phyloP scores from a whole-genome alignment of 169 alveolate genomes.

The Eimeria praecox region DNA sequence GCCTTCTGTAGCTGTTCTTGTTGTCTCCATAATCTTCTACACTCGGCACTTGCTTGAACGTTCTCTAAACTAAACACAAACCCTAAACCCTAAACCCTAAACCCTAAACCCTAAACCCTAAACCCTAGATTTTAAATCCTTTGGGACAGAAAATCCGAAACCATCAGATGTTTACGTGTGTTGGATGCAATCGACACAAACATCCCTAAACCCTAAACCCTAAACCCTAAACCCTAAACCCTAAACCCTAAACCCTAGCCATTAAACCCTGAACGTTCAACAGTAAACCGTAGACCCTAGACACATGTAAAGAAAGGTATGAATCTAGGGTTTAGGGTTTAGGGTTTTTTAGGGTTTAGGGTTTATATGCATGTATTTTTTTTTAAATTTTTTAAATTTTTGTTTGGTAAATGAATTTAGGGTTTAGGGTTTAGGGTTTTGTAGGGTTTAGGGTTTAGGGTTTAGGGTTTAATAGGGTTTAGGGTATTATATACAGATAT shows the following conservation, averaged over 20 bases:
- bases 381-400: no score
- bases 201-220: neutral
- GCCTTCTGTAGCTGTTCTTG: constrained; percentile 42
- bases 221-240: neutral
- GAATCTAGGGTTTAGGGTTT: no score
- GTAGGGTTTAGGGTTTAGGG: constrained; percentile 29
- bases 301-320: no score
- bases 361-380: no score
- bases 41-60: constrained; percentile 65
- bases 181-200: no score
- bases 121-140: neutral
- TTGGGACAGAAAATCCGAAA: no score
- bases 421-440: constrained; percentile 13
- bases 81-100: constrained; percentile 42
- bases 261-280: no score
- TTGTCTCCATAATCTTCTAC: constrained; percentile 57
- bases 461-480: constrained; percentile 28
- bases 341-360: no score
- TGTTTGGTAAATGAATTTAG: neutral
- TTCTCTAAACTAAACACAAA: constrained; percentile 45
- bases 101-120: constrained; percentile 38
- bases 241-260: no score
- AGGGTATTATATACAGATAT: constrained; percentile 44
- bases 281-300: no score
- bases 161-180: no score